phyloP scores from a whole-genome alignment of 306 rosid genomes.

The Fagus crenata region DNA sequence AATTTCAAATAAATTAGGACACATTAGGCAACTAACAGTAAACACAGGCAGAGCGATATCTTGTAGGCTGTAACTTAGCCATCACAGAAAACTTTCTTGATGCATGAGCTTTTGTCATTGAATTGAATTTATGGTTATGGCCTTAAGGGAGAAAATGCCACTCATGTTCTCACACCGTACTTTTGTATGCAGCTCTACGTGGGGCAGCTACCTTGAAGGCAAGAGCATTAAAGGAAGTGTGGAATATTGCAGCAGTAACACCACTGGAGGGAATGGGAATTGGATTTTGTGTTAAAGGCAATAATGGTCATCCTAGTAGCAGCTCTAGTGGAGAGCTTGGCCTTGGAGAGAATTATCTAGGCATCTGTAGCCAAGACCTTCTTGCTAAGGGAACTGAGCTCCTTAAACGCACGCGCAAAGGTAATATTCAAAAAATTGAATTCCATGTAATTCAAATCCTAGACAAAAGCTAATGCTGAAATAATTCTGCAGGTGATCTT shows the following conservation, averaged over 20 bases:
- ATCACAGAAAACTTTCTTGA: no score
- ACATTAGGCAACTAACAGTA: no score
- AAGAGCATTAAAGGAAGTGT: constrained; percentile 77
- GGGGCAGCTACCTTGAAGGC: constrained; percentile 85
- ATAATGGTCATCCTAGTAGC: constrained; percentile 34
- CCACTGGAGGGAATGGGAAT: constrained; percentile 68
- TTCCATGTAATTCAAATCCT: neutral
- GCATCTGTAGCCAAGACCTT: constrained; percentile 56
- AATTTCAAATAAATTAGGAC: no score
- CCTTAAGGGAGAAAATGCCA: neutral
- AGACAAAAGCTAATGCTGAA: constrained; percentile 1
- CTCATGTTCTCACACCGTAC: neutral
- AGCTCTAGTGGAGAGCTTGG: constrained; percentile 60
- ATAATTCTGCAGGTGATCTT: constrained; percentile 72
- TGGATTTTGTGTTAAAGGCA: constrained; percentile 50
- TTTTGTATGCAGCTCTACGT: constrained; percentile 9
- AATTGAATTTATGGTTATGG: neutral
- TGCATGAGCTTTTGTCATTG: neutral
- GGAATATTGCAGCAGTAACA: constrained; percentile 80
- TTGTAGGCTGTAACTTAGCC: no score
- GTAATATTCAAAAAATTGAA: constrained; percentile 28
- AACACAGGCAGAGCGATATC: no score
- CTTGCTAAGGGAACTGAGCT: constrained; percentile 87
- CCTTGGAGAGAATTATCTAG: constrained; percentile 46
- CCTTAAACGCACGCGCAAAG: constrained; percentile 93